phyloP scores from a whole-genome alignment of 225 moss, liverwort and hornwort species.

The Sphagnum contortum region DNA sequence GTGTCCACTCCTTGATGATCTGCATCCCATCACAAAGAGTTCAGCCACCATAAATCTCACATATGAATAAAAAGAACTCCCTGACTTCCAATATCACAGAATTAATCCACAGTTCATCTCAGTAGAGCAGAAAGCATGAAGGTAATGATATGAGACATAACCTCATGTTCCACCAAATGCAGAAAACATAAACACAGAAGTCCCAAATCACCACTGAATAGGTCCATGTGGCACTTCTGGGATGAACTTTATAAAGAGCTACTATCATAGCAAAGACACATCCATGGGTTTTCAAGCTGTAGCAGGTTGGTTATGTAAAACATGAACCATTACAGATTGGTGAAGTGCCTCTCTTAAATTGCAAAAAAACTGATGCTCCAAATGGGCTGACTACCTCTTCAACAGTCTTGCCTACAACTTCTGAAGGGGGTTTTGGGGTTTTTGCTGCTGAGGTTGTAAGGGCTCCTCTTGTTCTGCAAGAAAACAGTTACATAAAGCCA shows the following conservation, averaged over 20 bases:
- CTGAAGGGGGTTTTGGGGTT: constrained; percentile 78
- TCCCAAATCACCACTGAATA: too few relatives aligned
- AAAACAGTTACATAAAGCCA: neutral
- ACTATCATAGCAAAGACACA: too few relatives aligned
- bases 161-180: too few relatives aligned
- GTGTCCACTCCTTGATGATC: constrained; percentile 92
- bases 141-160: too few relatives aligned
- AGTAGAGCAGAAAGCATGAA: too few relatives aligned
- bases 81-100: neutral
- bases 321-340: neutral
- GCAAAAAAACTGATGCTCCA: neutral
- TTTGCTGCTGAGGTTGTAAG: constrained; percentile 21
- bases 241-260: too few relatives aligned
- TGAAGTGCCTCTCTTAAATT: neutral
- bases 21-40: constrained; percentile 6
- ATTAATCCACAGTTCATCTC: too few relatives aligned
- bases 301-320: too few relatives aligned
- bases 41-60: neutral
- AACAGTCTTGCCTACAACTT: constrained; percentile 78
- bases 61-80: neutral
- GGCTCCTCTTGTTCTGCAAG: constrained; percentile 28
- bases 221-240: too few relatives aligned
- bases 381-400: constrained; percentile 42
- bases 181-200: too few relatives aligned
- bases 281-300: too few relatives aligned